Conservation (phyloP, 306 rosid genomes). For the Acacia crassicarpa region DNA sequence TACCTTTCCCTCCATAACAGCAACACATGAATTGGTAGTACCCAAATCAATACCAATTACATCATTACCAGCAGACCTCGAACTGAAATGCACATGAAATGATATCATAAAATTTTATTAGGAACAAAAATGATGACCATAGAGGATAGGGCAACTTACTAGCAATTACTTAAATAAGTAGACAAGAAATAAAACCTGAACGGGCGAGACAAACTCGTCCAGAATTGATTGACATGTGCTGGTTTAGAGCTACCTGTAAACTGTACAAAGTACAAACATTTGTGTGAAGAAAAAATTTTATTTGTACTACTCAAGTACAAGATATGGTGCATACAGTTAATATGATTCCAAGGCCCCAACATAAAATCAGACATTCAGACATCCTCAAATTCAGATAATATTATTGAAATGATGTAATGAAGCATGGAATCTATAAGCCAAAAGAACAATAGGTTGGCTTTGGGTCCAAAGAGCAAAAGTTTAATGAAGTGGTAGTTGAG, state of each 20-base stretch:
- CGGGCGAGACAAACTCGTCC: conserved; percentile 64
- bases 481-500: too few species aligned
- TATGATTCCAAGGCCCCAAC: too few species aligned
- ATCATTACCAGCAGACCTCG: conserved; percentile 74
- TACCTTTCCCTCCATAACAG: conserved; percentile 91
- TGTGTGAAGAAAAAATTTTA: not conserved
- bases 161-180: not conserved
- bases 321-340: too few species aligned
- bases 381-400: too few species aligned
- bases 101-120: not conserved
- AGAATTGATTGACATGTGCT: conserved; percentile 41
- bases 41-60: conserved; percentile 88
- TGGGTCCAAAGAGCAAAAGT: too few species aligned
- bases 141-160: not conserved
- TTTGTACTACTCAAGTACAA: not conserved
- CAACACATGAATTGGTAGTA: conserved; percentile 84
- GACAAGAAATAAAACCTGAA: conserved; percentile 54
- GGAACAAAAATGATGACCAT: not conserved
- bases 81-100: conserved; percentile 36
- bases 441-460: too few species aligned
- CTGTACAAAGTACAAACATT: conserved; percentile 41
- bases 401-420: too few species aligned
- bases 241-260: conserved; percentile 47
- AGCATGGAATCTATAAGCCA: too few species aligned
- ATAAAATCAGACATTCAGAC: too few species aligned